These are phyloP conservation scores for Periconia macrospinosa DNA, from an alignment of 2,329 filamentous ascomycete genomes.

Conservation along the genomic window DNA sequence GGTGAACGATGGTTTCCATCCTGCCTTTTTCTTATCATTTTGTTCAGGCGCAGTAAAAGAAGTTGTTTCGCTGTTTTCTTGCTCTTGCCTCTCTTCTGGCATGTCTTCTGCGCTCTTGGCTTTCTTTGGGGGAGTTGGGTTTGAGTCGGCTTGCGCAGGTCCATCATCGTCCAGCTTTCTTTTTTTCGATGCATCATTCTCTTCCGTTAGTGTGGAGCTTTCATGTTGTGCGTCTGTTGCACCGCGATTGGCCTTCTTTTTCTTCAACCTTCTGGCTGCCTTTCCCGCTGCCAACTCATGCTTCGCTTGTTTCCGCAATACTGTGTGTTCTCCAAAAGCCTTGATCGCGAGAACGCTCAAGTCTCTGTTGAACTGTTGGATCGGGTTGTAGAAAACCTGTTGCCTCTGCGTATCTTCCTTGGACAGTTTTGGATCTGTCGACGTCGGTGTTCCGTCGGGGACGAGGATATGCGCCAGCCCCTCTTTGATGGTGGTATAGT, in stretches of 20 bases:
- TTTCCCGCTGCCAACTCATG: constrained; percentile 46
- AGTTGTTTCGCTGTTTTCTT: background rate
- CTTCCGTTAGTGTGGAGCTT: constrained; percentile 1
- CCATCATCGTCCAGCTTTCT: constrained; percentile 24
- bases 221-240: background rate
- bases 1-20: constrained; percentile 42
- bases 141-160: constrained; percentile 4
- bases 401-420: constrained; percentile 63
- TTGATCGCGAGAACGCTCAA: constrained; percentile 90
- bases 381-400: constrained; percentile 95
- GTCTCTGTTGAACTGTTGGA: constrained; percentile 98
- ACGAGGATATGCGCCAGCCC: constrained; percentile 70
- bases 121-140: constrained; percentile 25
- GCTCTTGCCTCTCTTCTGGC: constrained; percentile 2
- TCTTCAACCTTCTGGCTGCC: constrained; percentile 23
- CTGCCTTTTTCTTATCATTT: constrained; percentile 9
- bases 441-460: constrained; percentile 54
- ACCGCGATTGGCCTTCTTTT: constrained; percentile 15
- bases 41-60: background rate
- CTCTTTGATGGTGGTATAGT: constrained; percentile 66
- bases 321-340: constrained; percentile 73
- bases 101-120: constrained; percentile 22
- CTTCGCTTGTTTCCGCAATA: constrained; percentile 52
- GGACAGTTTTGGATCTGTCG: constrained; percentile 51
- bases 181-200: constrained; percentile 22